phyloP scores from a whole-genome alignment of 805 yeast species.

The Monosporozyma aerobia region DNA sequence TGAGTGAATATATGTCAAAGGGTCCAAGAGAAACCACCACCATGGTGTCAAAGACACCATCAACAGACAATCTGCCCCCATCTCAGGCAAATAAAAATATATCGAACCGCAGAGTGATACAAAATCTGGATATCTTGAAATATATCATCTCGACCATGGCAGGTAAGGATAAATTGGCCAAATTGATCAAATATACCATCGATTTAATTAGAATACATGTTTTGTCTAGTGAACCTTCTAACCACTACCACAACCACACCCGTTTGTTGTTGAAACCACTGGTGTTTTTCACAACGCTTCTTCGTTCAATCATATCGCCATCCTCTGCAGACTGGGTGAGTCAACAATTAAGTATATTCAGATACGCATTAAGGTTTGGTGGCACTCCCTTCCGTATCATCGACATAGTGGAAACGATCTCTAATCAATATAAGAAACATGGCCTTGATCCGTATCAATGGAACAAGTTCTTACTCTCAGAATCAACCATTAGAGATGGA shows the following conservation, averaged over 20 bases:
- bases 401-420: conserved; percentile 30
- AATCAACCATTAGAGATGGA: conserved; percentile 41
- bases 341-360: conserved; percentile 40
- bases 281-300: no score
- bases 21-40: neutral
- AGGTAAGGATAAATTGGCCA: conserved; percentile 68
- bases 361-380: conserved; percentile 65
- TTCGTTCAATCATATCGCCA: neutral
- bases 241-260: neutral
- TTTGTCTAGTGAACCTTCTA: neutral
- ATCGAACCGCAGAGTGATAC: neutral
- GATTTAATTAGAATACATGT: conserved; percentile 35
- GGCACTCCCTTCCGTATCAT: conserved; percentile 52
- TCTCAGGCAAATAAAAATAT: neutral
- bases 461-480: conserved; percentile 36
- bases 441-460: conserved; percentile 4
- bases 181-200: conserved; percentile 49
- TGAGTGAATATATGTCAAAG: neutral
- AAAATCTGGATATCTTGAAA: neutral
- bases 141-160: conserved; percentile 42
- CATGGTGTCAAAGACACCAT: conserved; percentile 1
- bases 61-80: neutral
- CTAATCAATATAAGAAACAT: conserved; percentile 9
- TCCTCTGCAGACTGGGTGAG: conserved; percentile 13
- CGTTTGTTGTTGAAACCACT: neutral